Evolutionary conservation across 441 rosid genomes (phyloP), one percentile per base, ranked within the genome.

Genomic region (Adansonia rubrostipa): DNA sequence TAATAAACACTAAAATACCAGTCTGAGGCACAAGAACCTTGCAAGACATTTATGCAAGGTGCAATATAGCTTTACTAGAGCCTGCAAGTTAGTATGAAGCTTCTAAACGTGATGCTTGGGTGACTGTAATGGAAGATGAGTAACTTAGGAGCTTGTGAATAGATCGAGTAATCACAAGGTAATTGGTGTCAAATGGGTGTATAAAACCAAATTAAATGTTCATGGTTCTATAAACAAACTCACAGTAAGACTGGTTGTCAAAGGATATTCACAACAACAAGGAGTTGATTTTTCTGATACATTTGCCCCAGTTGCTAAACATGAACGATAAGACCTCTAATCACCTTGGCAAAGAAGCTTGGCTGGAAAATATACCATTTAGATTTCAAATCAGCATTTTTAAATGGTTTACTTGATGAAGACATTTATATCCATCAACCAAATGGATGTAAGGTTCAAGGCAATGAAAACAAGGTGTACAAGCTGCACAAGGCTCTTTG

Each of bases 361-460:
- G 62, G 28, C 9, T n/a, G 33, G 14, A 58, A 58, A 2, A 9
- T 58, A 1, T 58, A 7, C 0, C 33, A 58, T 20, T 9, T 19
- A 19, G 28, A 61, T 11, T 7, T 61, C 0, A 61, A 20, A 5
- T 10, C 15, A 20, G 1, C 7, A 4, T 61, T 61, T 7, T 6
- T 61, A 1, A 10, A 22, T 61, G 3, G 15, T 3, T 22, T 9
- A 11, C 17, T 76, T 0, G 1, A 71, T 6, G 33, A 77, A 0
- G 77, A 80, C 1, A 45, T 65, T 0, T 83, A 48, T 33, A 45
- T 42, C 0, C 24, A 74, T 1, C 80, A 83, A 48, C 79, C 64
- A 0, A 3, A 24, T 45, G 72, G 72, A 0, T 72, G 61, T 17
- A 0, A 7, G 0, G 14, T 66, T 7, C 1, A 28, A 20, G 77